Conservation (phyloP, 2,329 filamentous ascomycete species). For the Epichloe sibirici region DNA sequence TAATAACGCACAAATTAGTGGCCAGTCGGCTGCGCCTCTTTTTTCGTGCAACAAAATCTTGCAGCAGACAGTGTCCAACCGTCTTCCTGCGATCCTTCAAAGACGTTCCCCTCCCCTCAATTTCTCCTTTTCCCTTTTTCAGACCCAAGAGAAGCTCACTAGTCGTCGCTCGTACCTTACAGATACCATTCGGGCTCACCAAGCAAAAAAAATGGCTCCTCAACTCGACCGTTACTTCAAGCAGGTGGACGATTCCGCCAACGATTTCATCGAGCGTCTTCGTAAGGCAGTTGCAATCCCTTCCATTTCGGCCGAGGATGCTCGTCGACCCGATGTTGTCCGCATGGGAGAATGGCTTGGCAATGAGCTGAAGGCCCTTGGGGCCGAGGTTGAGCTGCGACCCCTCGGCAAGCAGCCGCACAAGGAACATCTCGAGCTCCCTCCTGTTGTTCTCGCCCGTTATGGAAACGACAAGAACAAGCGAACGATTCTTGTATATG, state of each 20-base stretch:
- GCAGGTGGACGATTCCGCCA: slow-evolving; percentile 71
- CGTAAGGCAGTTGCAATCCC: slow-evolving; percentile 91
- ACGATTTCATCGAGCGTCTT: slow-evolving; percentile 79
- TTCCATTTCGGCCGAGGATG: slow-evolving; percentile 85
- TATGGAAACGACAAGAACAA: slow-evolving; percentile 90
- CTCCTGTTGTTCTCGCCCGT: slow-evolving; percentile 81
- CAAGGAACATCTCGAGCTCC: slow-evolving; percentile 80
- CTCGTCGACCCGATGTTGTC: slow-evolving; percentile 80
- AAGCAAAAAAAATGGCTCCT: slow-evolving; percentile 71
- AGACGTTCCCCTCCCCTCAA: slow-evolving; percentile 15
- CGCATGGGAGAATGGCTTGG: slow-evolving; percentile 92
- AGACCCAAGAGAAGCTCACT: slow-evolving; percentile 4
- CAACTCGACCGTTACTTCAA: slow-evolving; percentile 87
- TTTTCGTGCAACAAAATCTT: slow-evolving; percentile 9
- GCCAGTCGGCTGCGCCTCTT: too few species aligned
- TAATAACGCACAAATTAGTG: too few species aligned
- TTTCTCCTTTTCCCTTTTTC: slow-evolving; percentile 9
- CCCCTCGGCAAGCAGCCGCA: slow-evolving; percentile 84
- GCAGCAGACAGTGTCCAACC: slow-evolving; percentile 17
- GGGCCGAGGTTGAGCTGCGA: slow-evolving; percentile 77
- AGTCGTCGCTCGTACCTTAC: slow-evolving; percentile 35
- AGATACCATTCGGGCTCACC: slow-evolving; percentile 40
- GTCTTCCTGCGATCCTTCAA: slow-evolving; percentile 1
- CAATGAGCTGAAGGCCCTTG: slow-evolving; percentile 67
- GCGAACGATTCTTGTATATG: slow-evolving; percentile 91